Evolutionary conservation across 495 filamentous ascomycete species (phyloP), one percentile per base, ranked within the genome.

Genomic region (Penicillium fimorum): DNA sequence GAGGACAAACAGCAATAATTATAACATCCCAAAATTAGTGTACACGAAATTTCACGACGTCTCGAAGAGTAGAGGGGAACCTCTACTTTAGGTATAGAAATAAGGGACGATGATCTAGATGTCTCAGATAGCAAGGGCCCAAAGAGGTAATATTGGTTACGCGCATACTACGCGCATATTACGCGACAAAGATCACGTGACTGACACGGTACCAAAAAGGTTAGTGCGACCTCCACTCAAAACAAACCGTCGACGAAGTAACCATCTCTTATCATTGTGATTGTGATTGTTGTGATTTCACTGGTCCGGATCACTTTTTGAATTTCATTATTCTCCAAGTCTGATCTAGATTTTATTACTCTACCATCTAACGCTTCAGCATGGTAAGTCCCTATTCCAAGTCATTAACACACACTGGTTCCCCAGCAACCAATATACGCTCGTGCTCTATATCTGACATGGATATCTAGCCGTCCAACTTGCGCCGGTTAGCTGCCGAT

Each of bases 401-500:
- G n/a, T 24, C 35, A 13, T 41, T 41, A n/a, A 38, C 22, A 42
- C 17, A 30, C 40, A 12, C 33, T 47, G 13, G 52, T 47, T 46
- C 13, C 42, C 27, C 22, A 54, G 52, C 52, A 47, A 54, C 52
- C 43, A 17, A n/a, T 42, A 6, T 52, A 42, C 15, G 38, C 50
- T 42, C 24, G 50, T 46, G 43, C 9, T 29, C 32, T 29, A 32
- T 38, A 40, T 18, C 61, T 65, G 54, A 68, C 58, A 29, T 47
- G 40, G 44, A 42, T 15, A 47, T 54, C 15, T 18, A 77, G 74
- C 62, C 61, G 40, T 81, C 79, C 29, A 76, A 80, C 30, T 66
- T 86, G 30, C 84, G 85, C 53, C 84, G 87, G 58, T 79, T 90
- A 29, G 84, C 82, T 12, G 73, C 81, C 61, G 87, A 90, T 68